These are phyloP conservation scores for Articulospora tetracladia DNA, from an alignment of 495 filamentous ascomycete species.

Conservation along the genomic window DNA sequence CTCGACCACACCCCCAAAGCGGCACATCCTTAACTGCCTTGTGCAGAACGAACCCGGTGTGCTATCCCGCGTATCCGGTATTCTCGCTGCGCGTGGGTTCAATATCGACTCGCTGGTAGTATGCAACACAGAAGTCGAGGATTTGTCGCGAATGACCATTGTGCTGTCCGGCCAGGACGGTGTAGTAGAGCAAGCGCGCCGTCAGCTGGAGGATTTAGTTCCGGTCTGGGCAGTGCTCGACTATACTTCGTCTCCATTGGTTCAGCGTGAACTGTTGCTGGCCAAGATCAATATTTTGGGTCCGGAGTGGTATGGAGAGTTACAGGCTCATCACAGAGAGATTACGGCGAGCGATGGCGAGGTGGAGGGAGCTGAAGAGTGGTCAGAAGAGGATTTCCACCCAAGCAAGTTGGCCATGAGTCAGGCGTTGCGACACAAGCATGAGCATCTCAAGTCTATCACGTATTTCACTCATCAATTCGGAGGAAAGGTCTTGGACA, in stretches of 20 bases:
- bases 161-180: conserved; percentile 94
- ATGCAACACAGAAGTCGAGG: conserved; percentile 96
- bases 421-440: conserved; percentile 90
- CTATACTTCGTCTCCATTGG: conserved; percentile 88
- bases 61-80: conserved; percentile 91
- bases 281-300: conserved; percentile 95
- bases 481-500: conserved; percentile 94
- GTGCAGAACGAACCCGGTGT: conserved; percentile 99
- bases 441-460: conserved; percentile 92
- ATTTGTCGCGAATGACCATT: conserved; percentile 97
- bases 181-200: conserved; percentile 93
- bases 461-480: conserved; percentile 97
- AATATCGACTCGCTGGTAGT: conserved; percentile 99
- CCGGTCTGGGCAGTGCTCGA: conserved; percentile 98
- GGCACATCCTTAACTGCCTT: conserved; percentile 94
- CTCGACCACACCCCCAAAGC: conserved; percentile 79
- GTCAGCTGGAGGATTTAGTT: conserved; percentile 93
- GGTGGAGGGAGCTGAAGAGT: conserved; percentile 28
- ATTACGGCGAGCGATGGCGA: conserved; percentile 41
- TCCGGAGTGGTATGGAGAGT: conserved; percentile 95
- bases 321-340: conserved; percentile 87
- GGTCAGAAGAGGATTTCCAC: conserved; percentile 63
- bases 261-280: conserved; percentile 93
- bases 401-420: conserved; percentile 77
- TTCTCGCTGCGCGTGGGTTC: conserved; percentile 93